A percentile compares a stretch with the other conserved stretches of the same genome.
Evolutionary conservation across 768 basidiomycete genomes (phyloP).

Genomic region (Fomitopsis serialis): DNA sequence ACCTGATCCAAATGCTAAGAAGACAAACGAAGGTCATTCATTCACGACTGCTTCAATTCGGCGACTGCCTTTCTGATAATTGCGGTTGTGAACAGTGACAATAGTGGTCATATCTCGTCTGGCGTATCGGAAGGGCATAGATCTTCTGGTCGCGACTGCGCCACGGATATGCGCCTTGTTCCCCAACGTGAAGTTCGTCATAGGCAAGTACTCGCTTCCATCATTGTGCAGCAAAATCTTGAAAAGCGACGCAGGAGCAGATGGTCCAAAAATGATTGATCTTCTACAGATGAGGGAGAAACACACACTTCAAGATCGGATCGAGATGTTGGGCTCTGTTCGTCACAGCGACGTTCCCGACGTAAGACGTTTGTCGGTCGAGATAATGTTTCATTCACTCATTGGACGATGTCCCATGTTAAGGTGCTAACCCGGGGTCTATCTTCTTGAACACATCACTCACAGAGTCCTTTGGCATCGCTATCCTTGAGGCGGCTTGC

Average conservation of each 20-base stretch:
- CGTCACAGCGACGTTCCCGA: conserved; percentile 77
- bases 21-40: not conserved
- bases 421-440: conserved; percentile 78
- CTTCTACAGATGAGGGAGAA: conserved; percentile 95
- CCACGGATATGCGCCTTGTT: conserved; percentile 84
- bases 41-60: too few species aligned
- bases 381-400: not conserved
- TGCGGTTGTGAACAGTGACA: conserved; percentile 57
- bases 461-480: conserved; percentile 95
- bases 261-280: conserved; percentile 93
- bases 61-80: too few species aligned
- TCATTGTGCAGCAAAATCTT: not conserved
- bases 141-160: conserved; percentile 87
- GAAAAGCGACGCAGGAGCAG: conserved; percentile 57
- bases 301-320: conserved; percentile 81
- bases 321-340: conserved; percentile 83
- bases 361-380: conserved; percentile 29
- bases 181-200: conserved; percentile 82
- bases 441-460: conserved; percentile 95
- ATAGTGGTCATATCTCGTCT: conserved; percentile 88
- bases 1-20: conserved; percentile 37
- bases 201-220: conserved; percentile 48
- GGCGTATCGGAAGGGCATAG: conserved; percentile 94
- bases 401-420: too few species aligned
- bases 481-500: conserved; percentile 95